phyloP scores from a whole-genome alignment of 495 filamentous ascomycete genomes.

The Hypomontagnella submonticulosa region DNA sequence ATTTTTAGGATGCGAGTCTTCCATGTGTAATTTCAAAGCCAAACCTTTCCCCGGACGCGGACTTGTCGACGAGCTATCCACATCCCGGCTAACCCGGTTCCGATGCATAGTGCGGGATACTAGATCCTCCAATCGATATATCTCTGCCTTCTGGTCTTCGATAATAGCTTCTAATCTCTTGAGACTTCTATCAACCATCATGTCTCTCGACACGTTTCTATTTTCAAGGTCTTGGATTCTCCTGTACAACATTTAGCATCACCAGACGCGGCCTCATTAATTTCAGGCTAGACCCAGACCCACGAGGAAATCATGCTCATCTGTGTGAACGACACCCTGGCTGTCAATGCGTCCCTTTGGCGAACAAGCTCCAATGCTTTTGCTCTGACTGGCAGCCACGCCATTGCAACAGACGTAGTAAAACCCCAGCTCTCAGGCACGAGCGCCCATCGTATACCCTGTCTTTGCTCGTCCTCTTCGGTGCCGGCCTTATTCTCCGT shows the following conservation, averaged over 20 bases:
- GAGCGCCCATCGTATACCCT: constrained; percentile 41
- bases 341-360: constrained; percentile 55
- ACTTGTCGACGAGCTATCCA: constrained; percentile 16
- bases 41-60: constrained; percentile 13
- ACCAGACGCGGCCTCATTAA: neutral
- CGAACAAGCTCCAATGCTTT: constrained; percentile 60
- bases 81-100: constrained; percentile 24
- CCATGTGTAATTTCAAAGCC: neutral
- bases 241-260: constrained; percentile 17
- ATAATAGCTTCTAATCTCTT: constrained; percentile 44
- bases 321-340: constrained; percentile 51
- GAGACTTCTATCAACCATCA: constrained; percentile 28
- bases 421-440: constrained; percentile 43
- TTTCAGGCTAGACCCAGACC: constrained; percentile 32
- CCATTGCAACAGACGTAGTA: constrained; percentile 47
- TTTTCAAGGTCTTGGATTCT: constrained; percentile 48
- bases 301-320: constrained; percentile 54
- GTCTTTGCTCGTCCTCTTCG: constrained; percentile 14
- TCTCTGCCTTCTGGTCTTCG: constrained; percentile 42
- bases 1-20: constrained; percentile 9
- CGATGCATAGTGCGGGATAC: constrained; percentile 45
- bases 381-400: constrained; percentile 48
- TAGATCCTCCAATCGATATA: constrained; percentile 46
- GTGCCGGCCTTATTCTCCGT: constrained; percentile 38
- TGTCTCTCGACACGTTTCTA: constrained; percentile 32